Conservation (phyloP, 179 eudicot species). For the Dionaea muscipula region DNA sequence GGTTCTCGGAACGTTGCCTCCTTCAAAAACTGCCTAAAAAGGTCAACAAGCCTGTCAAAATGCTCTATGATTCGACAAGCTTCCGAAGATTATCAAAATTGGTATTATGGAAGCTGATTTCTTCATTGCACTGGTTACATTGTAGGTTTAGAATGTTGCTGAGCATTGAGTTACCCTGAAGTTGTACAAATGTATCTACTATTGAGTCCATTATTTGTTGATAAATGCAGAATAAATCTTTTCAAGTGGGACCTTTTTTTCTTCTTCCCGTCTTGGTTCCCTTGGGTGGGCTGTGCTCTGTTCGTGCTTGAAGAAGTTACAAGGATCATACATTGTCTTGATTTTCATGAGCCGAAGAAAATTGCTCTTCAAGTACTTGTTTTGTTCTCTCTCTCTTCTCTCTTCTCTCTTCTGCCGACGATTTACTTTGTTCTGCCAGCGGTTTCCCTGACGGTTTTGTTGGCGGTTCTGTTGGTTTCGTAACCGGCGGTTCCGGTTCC, state of each 20-base stretch:
- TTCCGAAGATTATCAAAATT: neutral
- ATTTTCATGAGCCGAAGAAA: constrained; percentile 13
- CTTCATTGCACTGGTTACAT: neutral
- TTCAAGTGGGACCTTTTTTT: neutral
- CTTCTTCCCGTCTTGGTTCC: neutral
- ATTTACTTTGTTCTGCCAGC: no score
- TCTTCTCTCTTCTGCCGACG: no score
- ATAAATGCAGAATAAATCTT: neutral
- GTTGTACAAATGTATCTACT: neutral
- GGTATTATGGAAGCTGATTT: neutral
- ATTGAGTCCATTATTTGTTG: neutral
- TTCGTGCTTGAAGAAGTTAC: constrained; percentile 11
- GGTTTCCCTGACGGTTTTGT: no score
- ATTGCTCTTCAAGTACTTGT: constrained; percentile 19
- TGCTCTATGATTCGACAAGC: neutral
- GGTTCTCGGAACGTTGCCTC: constrained; percentile 74
- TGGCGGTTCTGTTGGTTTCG: no score
- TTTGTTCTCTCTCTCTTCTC: no score
- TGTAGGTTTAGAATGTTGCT: neutral
- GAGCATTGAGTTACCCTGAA: neutral
- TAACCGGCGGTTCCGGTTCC: no score
- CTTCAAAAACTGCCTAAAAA: constrained; percentile 30
- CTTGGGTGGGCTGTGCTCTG: constrained; percentile 10
- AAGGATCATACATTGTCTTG: constrained; percentile 19
- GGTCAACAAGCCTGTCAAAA: constrained; percentile 4